Conservation (phyloP, 2,329 filamentous ascomycete species). For the Diaporthe longicolla region DNA sequence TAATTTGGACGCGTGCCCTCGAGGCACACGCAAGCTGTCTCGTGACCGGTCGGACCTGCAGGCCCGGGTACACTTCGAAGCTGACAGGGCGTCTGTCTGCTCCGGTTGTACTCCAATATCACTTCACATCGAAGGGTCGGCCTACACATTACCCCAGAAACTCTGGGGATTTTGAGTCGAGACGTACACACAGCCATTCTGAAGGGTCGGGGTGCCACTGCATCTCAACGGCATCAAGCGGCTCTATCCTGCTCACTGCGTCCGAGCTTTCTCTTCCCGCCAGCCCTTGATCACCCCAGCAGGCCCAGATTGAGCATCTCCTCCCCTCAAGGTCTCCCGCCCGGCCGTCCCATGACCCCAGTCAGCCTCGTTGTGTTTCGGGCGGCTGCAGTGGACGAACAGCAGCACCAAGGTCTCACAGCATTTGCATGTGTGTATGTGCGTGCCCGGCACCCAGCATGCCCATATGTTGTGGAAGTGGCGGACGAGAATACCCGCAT, state of each 20-base stretch:
- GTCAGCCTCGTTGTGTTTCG: slow-evolving; percentile 31
- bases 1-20: slow-evolving; percentile 3
- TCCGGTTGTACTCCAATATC: background rate
- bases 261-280: background rate
- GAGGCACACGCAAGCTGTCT: slow-evolving; percentile 18
- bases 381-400: slow-evolving; percentile 25
- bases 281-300: background rate
- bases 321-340: background rate
- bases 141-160: background rate
- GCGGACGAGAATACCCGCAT: slow-evolving; percentile 29
- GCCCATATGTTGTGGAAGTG: slow-evolving; percentile 1
- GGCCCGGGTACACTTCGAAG: background rate
- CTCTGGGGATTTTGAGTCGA: background rate
- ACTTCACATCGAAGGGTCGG: background rate
- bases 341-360: slow-evolving; percentile 23
- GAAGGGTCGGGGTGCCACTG: background rate
- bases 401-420: slow-evolving; percentile 30
- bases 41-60: slow-evolving; percentile 29
- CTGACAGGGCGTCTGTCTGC: slow-evolving; percentile 17
- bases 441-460: slow-evolving; percentile 19
- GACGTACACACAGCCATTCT: background rate
- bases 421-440: slow-evolving; percentile 14
- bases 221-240: background rate
- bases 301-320: background rate
- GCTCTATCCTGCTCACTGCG: background rate